These are phyloP conservation scores for Fusarium scirpi DNA, from an alignment of 2,329 filamentous ascomycete species.

Conservation along the genomic window DNA sequence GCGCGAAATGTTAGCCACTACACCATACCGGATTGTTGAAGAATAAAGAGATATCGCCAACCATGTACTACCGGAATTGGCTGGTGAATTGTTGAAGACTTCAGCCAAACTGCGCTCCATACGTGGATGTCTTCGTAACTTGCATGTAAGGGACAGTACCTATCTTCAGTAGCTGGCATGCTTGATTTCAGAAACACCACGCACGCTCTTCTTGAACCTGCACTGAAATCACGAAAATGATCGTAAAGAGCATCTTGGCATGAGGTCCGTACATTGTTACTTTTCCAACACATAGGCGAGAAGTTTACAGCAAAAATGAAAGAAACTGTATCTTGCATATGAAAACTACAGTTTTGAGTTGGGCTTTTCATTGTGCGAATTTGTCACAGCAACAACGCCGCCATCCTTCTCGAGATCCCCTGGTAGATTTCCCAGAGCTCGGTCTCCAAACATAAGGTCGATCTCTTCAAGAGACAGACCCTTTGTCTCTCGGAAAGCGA, in stretches of 20 bases:
- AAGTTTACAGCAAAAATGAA: neutral
- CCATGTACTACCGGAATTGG: neutral
- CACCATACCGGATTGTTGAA: constrained; percentile 48
- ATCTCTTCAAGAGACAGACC: constrained; percentile 66
- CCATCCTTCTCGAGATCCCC: constrained; percentile 44
- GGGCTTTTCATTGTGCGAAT: constrained; percentile 29
- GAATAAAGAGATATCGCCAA: no score
- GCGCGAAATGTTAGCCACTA: constrained; percentile 52
- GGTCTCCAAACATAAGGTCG: constrained; percentile 62
- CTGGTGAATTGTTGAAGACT: neutral
- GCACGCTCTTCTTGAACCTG: neutral
- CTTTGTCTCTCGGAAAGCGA: constrained; percentile 66
- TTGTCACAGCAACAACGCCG: constrained; percentile 21
- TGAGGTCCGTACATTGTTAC: neutral
- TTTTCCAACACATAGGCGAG: neutral
- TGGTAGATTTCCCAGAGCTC: constrained; percentile 43
- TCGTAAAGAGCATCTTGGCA: neutral
- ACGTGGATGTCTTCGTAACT: neutral
- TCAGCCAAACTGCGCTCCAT: neutral
- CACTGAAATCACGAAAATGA: neutral
- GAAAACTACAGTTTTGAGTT: neutral
- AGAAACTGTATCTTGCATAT: neutral
- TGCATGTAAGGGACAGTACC: neutral
- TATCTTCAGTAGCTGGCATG: neutral
- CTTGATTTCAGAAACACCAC: neutral